Evolutionary conservation across 1,139 yeast genomes (phyloP), one percentile per base, ranked within the genome.

Genomic region (Suhomyces bokatorum): DNA sequence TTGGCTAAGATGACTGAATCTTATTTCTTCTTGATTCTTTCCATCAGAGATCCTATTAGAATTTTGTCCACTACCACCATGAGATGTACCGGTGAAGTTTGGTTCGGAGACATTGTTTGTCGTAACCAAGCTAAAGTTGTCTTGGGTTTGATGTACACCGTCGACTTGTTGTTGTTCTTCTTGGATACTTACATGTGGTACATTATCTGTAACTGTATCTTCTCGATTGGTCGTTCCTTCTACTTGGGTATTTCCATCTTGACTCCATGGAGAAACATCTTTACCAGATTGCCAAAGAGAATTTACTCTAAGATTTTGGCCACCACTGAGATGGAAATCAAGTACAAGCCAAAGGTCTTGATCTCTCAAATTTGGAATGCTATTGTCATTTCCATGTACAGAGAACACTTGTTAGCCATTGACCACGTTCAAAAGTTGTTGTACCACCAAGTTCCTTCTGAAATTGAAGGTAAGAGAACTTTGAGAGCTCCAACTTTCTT

Each of bases 341-440:
- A 93, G 75, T 93, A 93, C 76, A 93, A 93, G 73, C 99, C 99
- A 58, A 93, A 93, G 81, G 98, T 93, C 55, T 79, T 93, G 67
- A 91, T 93, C 63, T 90, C 98, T 38, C 99, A 93, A 76, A 91
- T 93, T 60, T 93, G 99, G 99, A 93, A 93, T 67, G 99, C 99
- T 45, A 87, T 91, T 69, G 95, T 91, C 59, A 91, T 91, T 60
- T 90, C 97, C 52, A 91, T 91, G 97, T 91, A 91, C 83, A 88
- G 98, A 76, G 98, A 91, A 72, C 98, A 91, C 67, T 77, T 93
- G 69, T 76, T 93, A 57, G 98, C 99, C 33, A 91, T 93, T 69
- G 99, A 93, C 68, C 99, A 93, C 64, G 99, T 93, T 48, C 99
- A 93, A 74, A 91, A 89, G 74, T 80, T 93, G 69, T 80, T 93